Evolutionary conservation across 208 protist genomes (phyloP).

Genomic region (Leishmania tarentolae): DNA sequence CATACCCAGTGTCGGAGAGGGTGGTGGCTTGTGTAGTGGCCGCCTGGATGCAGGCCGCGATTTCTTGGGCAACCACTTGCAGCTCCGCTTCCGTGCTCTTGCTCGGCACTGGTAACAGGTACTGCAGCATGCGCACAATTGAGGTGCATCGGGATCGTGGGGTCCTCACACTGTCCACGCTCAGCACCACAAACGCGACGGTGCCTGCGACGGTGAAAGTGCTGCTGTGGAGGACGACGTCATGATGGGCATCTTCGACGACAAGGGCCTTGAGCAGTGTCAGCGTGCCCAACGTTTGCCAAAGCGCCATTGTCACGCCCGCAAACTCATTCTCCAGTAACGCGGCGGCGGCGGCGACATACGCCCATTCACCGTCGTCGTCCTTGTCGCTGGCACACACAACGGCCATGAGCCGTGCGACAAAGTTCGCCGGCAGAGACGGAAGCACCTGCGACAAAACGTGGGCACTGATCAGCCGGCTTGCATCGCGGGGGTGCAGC

Average conservation of each 20-base stretch:
- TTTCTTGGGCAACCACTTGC: constrained; percentile 18
- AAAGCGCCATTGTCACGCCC: constrained; percentile 37
- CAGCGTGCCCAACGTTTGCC: constrained; percentile 57
- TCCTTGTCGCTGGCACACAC: not conserved
- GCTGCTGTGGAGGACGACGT: constrained; percentile 14
- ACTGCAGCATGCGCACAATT: constrained; percentile 61
- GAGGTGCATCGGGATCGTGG: constrained; percentile 26
- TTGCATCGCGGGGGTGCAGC: constrained; percentile 29
- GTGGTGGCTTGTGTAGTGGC: not conserved
- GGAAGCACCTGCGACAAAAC: constrained; percentile 24
- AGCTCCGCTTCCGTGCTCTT: constrained; percentile 3
- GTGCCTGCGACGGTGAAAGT: constrained; percentile 23
- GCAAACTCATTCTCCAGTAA: constrained; percentile 13
- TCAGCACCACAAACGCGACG: constrained; percentile 28
- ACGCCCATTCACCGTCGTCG: constrained; percentile 4
- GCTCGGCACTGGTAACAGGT: constrained; percentile 36
- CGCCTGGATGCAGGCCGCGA: not conserved
- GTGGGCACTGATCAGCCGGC: constrained; percentile 27
- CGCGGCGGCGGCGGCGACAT: not conserved
- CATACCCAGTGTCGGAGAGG: not conserved
- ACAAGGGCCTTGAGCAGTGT: constrained; percentile 67
- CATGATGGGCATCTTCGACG: constrained; percentile 30
- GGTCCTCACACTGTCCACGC: constrained; percentile 29
- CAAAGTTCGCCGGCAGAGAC: constrained; percentile 2
- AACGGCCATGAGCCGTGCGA: constrained; percentile 9